A percentile compares a stretch with the other conserved stretches of the same genome.
Conservation (phyloP, 2,329 filamentous ascomycete species). For the Fusarium floridanum region DNA sequence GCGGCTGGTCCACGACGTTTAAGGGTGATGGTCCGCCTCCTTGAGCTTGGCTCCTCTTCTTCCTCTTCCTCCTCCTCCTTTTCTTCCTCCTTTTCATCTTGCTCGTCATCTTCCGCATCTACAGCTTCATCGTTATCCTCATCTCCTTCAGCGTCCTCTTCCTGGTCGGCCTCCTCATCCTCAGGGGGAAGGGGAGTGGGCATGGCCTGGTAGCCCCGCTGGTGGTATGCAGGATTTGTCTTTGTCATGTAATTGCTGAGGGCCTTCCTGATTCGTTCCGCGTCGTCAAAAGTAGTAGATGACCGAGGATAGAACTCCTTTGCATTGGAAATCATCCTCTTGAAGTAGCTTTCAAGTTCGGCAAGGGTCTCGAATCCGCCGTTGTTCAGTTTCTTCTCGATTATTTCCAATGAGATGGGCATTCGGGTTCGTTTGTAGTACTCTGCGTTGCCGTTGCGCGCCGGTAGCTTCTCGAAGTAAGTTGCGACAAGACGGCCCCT, state of each 20-base stretch:
- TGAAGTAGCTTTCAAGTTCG: constrained; percentile 85
- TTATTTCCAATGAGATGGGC: constrained; percentile 81
- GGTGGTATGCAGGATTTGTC: constrained; percentile 84
- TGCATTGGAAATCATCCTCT: constrained; percentile 88
- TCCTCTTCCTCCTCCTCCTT: constrained; percentile 50
- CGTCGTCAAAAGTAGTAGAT: constrained; percentile 82
- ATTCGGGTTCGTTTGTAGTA: constrained; percentile 84
- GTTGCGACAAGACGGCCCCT: constrained; percentile 81
- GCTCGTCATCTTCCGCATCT: constrained; percentile 49
- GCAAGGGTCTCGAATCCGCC: constrained; percentile 78
- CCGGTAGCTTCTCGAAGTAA: constrained; percentile 80
- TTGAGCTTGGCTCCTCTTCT: constrained; percentile 48
- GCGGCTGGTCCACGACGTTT: constrained; percentile 52
- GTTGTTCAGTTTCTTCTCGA: constrained; percentile 80
- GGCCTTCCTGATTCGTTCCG: constrained; percentile 87
- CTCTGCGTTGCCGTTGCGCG: constrained; percentile 72
- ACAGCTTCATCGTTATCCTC: constrained; percentile 52
- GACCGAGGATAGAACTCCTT: constrained; percentile 85
- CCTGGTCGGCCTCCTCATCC: constrained; percentile 49
- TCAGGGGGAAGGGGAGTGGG: constrained; percentile 76
- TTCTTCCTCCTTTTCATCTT: constrained; percentile 49
- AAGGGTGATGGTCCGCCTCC: constrained; percentile 55
- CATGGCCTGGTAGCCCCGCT: constrained; percentile 75
- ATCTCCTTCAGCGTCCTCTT: constrained; percentile 45
- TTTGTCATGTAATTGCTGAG: constrained; percentile 90